These are phyloP conservation scores for Nicotiana knightiana DNA, from an alignment of 257 asterid species.

Conservation along the genomic window DNA sequence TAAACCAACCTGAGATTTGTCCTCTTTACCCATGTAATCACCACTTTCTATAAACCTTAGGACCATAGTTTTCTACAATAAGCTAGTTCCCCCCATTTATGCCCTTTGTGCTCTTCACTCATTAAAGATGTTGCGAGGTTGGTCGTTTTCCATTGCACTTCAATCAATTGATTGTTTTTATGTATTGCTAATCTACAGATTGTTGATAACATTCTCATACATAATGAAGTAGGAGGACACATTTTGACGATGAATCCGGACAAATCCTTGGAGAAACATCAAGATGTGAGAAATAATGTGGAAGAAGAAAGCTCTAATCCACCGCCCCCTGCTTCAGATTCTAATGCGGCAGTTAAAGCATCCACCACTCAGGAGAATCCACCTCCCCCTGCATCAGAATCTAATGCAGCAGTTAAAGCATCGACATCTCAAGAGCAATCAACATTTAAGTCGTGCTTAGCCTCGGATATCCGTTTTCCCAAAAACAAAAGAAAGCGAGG, in stretches of 20 bases:
- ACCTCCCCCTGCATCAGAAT: constrained; percentile 20
- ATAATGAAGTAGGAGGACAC: constrained; percentile 48
- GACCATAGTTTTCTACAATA: neutral
- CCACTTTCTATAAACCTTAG: neutral
- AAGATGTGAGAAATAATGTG: constrained; percentile 38
- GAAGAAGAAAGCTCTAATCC: constrained; percentile 50
- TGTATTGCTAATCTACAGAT: constrained; percentile 35
- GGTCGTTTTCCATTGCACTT: neutral
- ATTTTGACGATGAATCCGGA: constrained; percentile 23
- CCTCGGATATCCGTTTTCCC: constrained; percentile 54
- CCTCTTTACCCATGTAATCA: neutral
- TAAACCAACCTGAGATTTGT: neutral
- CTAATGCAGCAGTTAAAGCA: constrained; percentile 19
- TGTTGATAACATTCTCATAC: constrained; percentile 65
- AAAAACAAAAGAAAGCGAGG: constrained; percentile 79
- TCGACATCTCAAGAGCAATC: constrained; percentile 26
- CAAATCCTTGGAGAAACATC: constrained; percentile 33
- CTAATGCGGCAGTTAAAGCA: constrained; percentile 19
- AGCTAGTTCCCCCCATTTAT: neutral
- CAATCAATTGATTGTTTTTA: neutral
- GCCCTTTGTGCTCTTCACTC: neutral
- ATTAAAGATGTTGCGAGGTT: neutral
- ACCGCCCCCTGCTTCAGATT: constrained; percentile 19
- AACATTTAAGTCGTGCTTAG: constrained; percentile 34
- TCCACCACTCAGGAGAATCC: constrained; percentile 26